Base-by-base conservation (phyloP, 2,329 filamentous ascomycete species). In the Xenoacremonium recifei region DNA sequence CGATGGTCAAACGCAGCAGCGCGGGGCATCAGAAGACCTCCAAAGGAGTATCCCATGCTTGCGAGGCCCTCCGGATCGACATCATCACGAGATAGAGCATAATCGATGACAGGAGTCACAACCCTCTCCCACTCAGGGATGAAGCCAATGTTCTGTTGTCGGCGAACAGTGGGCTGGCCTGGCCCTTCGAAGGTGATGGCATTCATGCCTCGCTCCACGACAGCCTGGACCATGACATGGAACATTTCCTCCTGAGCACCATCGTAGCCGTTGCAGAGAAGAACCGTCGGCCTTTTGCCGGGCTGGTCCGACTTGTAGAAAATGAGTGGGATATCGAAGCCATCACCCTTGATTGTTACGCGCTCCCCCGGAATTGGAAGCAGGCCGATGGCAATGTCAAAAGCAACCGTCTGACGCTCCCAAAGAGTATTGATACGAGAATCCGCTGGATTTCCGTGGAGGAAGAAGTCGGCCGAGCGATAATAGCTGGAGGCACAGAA, bases 181-280 rank as follows among this genome's bases (percentile, higher is more conserved):
- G 69, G 70, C 0, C 71, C 71, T 37, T 74, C 70, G 45, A 68
- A 74, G 2, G 64, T 65, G 12, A 72, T 59, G 36, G 62, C 57
- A 40, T 72, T 72, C 50, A 59, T 70, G 3, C 71, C 71, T 1
- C 70, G 62, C 15, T 61, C 59, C 2, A 72, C 43, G 1, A 62
- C 64, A 0, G 63, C 47, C 11, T 54, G 50, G 9, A 61, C 68
- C 16, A 64, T 51, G 3, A 53, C 34, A 39, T 73, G 70, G 40
- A 67, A 67, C 16, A 66, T 56, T 11, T 74, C 71, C 39, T 74
- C 71, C 48, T 71, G 68, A 1, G 64, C 48, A 4, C 59, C 67
- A 42, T 76, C 72, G 36, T 65, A 71, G 3, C 72, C 69, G 25
- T 62, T 68, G 11, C 67, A 63, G 4, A 74, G 48, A 6, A 74